Evolutionary conservation across 441 rosid genomes (phyloP), one percentile per base, ranked within the genome.

Genomic region (Pelargonium fulgidum): DNA sequence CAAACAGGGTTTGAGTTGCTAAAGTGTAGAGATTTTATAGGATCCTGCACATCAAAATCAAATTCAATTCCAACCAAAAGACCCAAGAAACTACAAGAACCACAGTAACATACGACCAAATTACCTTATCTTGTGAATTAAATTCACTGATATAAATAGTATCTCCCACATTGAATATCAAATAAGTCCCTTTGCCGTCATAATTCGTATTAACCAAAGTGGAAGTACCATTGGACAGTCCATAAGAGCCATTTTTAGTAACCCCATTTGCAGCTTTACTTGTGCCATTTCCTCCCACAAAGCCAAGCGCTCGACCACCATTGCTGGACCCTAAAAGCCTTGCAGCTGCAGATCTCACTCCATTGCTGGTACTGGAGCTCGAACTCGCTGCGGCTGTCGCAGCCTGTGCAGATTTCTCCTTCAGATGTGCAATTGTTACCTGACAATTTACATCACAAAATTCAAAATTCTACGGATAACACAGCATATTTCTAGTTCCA

Each of bases 161-260:
- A 52, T 52, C 59, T 52, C 59, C 59, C 20, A 52, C 59, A 52
- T 52, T 52, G 59, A 52, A 52, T 52, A 52, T 52, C 59, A 52
- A 52, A 52, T 52, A 52, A 5, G 59, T 52, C 59, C 59, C 59
- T 19, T 52, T 48, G 17, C 56, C 56, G n/a, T 52, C 20, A 14
- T 11, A n/a, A 52, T n/a, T 52, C 1, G 56, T 12, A 48, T 48
- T 48, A 12, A 48, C 59, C 59, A 52, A 52, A 14, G 59, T 4
- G 19, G 16, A 17, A 14, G 19, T 52, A 52, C 59, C 59, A 19
- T 52, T 52, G 5, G 19, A 16, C 20, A 52, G 59, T 48, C 56
- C 56, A n/a, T 12, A 48, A 14, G 56, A 48, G n/a, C 56, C 16
- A 13, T 48, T 48, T 48, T 48, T 48, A 48, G 56, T 48, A 12